Conservation (phyloP, 2,329 filamentous ascomycete species). For the Neofusicoccum laricinum region DNA sequence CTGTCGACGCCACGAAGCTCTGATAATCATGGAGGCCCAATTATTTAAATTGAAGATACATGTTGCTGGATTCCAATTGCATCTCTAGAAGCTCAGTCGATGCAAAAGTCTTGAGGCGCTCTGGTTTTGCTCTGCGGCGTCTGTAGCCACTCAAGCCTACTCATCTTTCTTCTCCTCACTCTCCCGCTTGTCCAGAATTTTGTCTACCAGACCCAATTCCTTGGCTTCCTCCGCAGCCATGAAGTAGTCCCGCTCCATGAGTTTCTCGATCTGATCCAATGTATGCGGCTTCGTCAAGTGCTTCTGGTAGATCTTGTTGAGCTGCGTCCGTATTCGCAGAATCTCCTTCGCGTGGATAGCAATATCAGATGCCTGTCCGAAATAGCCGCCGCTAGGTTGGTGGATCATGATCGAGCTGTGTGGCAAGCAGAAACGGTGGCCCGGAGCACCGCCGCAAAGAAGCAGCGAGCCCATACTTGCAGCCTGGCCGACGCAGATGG, state of each 20-base stretch:
- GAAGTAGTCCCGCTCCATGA: slow-evolving; percentile 98
- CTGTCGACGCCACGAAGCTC: too few relatives aligned
- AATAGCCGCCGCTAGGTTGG: slow-evolving; percentile 78
- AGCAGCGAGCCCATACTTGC: slow-evolving; percentile 93
- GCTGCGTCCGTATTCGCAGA: slow-evolving; percentile 74
- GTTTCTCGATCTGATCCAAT: slow-evolving; percentile 79
- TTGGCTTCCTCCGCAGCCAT: slow-evolving; percentile 84
- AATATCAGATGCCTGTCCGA: slow-evolving; percentile 73
- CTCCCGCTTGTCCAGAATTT: slow-evolving; percentile 69
- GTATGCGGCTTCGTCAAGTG: slow-evolving; percentile 79
- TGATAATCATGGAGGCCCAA: too few relatives aligned
- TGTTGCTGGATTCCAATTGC: neutral
- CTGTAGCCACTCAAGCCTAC: neutral
- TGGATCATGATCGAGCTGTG: slow-evolving; percentile 97
- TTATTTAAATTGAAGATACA: too few relatives aligned
- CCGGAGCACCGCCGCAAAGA: slow-evolving; percentile 78
- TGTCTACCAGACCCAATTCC: slow-evolving; percentile 87
- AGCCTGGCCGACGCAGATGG: slow-evolving; percentile 91
- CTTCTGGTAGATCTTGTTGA: slow-evolving; percentile 84
- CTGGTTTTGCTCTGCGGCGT: neutral
- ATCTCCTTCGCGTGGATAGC: slow-evolving; percentile 98
- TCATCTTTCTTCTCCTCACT: slow-evolving; percentile 32
- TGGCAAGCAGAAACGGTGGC: slow-evolving; percentile 85
- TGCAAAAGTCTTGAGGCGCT: neutral
- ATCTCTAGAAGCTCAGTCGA: neutral